Conservation (phyloP, 73 alveolate species). For the Effrenium voratum region DNA sequence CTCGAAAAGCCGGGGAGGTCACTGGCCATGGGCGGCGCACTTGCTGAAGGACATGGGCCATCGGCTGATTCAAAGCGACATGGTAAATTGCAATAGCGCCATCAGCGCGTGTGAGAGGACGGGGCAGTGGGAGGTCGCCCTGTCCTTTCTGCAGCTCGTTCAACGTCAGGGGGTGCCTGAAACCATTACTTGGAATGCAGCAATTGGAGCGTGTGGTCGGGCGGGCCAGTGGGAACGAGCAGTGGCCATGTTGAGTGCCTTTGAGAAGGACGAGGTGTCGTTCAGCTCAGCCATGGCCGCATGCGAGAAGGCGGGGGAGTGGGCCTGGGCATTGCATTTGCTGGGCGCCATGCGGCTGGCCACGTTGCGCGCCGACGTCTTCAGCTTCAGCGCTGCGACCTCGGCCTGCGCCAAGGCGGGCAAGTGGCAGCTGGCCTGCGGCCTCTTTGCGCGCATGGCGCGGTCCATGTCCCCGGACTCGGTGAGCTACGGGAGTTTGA, state of each 20-base stretch:
- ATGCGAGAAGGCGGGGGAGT: constrained; percentile 39
- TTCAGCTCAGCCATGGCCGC: constrained; percentile 82
- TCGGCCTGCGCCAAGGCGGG: constrained; percentile 18
- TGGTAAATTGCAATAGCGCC: constrained; percentile 18
- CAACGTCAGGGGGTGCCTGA: background rate
- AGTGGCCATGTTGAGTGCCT: background rate
- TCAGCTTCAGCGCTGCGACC: constrained; percentile 42
- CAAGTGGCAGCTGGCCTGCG: constrained; percentile 21
- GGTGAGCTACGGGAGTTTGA: constrained; percentile 4
- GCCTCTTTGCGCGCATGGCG: background rate
- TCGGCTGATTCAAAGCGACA: background rate
- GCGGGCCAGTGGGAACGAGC: constrained; percentile 67
- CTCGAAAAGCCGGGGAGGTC: background rate
- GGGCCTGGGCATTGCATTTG: background rate
- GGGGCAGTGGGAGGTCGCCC: constrained; percentile 26
- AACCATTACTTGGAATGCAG: constrained; percentile 8
- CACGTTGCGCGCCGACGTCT: constrained; percentile 1
- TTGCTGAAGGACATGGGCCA: constrained; percentile 22
- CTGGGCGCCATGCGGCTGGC: background rate
- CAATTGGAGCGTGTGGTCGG: constrained; percentile 31
- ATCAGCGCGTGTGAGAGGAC: constrained; percentile 50
- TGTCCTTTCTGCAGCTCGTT: background rate
- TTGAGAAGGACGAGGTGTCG: constrained; percentile 19
- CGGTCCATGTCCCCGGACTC: background rate
- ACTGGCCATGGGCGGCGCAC: constrained; percentile 11